phyloP scores from a whole-genome alignment of 2,329 filamentous ascomycete genomes.

The Colletotrichum sp. region DNA sequence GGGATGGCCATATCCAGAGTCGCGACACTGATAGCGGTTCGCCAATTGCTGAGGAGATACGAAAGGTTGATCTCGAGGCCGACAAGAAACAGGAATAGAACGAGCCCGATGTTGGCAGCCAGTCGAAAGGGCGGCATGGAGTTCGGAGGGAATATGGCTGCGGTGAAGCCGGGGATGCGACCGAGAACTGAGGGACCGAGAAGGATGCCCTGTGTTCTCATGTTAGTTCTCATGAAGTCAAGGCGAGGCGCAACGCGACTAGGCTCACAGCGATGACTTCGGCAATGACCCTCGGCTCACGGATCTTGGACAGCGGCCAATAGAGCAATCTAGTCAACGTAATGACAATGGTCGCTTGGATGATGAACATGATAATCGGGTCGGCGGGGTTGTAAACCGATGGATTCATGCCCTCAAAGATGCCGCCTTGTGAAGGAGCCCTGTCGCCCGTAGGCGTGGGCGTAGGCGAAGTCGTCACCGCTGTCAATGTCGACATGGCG shows the following conservation, averaged over 20 bases:
- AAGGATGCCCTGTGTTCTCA: conserved; percentile 74
- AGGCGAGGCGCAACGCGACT: not conserved
- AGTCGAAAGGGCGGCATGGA: conserved; percentile 79
- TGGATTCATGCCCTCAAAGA: conserved; percentile 75
- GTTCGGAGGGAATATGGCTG: conserved; percentile 75
- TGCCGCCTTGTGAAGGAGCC: conserved; percentile 57
- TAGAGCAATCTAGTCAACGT: conserved; percentile 63
- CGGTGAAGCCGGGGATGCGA: conserved; percentile 78
- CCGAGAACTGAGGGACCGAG: conserved; percentile 90
- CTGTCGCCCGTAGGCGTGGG: conserved; percentile 30
- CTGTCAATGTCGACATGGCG: not conserved
- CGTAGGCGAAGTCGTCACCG: not conserved
- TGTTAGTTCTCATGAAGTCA: conserved; percentile 18
- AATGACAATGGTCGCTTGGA: conserved; percentile 61
- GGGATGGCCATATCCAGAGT: conserved; percentile 81
- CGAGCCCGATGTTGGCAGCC: conserved; percentile 82
- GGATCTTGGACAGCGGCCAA: conserved; percentile 76
- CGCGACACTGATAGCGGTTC: conserved; percentile 77
- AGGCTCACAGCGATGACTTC: conserved; percentile 72
- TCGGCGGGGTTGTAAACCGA: conserved; percentile 72
- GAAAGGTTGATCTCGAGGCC: conserved; percentile 86
- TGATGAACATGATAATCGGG: conserved; percentile 78
- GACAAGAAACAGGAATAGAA: conserved; percentile 87
- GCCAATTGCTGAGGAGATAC: conserved; percentile 81
- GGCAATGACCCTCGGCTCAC: conserved; percentile 82